These are phyloP conservation scores for Xerocomellus dryophilus DNA, from an alignment of 768 basidiomycete species.

Conservation along the genomic window DNA sequence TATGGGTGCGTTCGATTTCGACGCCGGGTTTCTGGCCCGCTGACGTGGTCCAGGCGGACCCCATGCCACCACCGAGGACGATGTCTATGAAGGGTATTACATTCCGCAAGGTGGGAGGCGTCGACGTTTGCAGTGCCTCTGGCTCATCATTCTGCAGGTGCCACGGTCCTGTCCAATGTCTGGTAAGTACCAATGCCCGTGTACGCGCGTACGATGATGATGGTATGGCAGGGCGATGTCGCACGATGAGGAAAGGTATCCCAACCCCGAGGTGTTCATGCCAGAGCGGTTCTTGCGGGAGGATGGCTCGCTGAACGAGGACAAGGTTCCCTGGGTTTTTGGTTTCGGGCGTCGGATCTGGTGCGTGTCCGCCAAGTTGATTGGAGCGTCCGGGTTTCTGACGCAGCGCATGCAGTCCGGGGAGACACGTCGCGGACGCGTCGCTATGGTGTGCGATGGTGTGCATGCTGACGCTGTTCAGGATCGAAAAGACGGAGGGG, in stretches of 20 bases:
- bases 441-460: constrained; percentile 24
- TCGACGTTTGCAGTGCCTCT: too few relatives aligned
- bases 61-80: constrained; percentile 37
- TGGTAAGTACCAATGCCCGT: constrained; percentile 2
- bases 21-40: background rate
- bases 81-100: constrained; percentile 35
- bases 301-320: constrained; percentile 18
- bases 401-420: constrained; percentile 5
- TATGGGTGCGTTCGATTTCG: constrained; percentile 15
- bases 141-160: constrained; percentile 4
- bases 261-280: constrained; percentile 33
- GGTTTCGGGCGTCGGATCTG: constrained; percentile 25
- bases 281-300: constrained; percentile 37
- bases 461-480: constrained; percentile 15
- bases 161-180: constrained; percentile 6
- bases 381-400: background rate
- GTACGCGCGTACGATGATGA: background rate
- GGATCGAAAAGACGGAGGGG: constrained; percentile 9
- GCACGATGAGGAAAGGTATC: constrained; percentile 37
- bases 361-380: background rate
- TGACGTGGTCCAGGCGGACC: constrained; percentile 35
- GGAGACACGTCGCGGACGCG: constrained; percentile 21
- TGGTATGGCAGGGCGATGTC: constrained; percentile 37
- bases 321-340: constrained; percentile 11
- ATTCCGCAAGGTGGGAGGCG: constrained; percentile 27